Percentiles rank a stretch among this genome's conserved stretches.
phyloP scores from a whole-genome alignment of 495 filamentous ascomycete species.

The Jackrogersella multiformis region DNA sequence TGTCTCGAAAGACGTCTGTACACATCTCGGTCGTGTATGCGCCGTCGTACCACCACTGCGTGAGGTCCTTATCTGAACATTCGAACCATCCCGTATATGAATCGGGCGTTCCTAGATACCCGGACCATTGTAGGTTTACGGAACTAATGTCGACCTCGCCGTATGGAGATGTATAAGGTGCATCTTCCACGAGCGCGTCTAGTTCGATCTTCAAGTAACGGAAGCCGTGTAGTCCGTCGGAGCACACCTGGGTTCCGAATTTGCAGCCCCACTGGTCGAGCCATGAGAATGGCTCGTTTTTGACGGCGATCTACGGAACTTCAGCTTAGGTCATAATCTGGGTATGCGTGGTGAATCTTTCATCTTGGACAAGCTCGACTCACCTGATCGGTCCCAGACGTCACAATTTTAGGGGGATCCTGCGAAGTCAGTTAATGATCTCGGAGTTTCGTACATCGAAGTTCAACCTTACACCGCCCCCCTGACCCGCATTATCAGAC shows the following conservation, averaged over 20 bases:
- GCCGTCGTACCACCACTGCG: conserved; percentile 60
- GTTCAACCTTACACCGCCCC: neutral
- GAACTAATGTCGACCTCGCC: conserved; percentile 51
- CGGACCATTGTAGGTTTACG: conserved; percentile 52
- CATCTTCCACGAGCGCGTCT: conserved; percentile 51
- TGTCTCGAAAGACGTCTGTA: conserved; percentile 55
- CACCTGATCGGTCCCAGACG: conserved; percentile 53
- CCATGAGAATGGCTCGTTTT: conserved; percentile 51
- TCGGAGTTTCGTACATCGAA: neutral
- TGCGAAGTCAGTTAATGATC: conserved; percentile 6
- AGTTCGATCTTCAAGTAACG: conserved; percentile 58
- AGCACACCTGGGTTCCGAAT: conserved; percentile 51
- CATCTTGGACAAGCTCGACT: neutral
- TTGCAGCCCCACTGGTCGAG: conserved; percentile 52
- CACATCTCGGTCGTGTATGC: conserved; percentile 58
- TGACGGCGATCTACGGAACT: conserved; percentile 53
- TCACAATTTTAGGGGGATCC: conserved; percentile 46
- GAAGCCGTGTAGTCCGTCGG: conserved; percentile 60
- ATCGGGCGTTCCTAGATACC: conserved; percentile 54
- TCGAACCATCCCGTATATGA: conserved; percentile 60
- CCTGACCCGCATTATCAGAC: conserved; percentile 50
- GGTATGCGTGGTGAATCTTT: no score
- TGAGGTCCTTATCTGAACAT: conserved; percentile 56
- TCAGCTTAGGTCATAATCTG: no score
- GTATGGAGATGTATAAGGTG: conserved; percentile 51